These are phyloP conservation scores for Fusarium anguioides DNA, from an alignment of 2,329 filamentous ascomycete genomes.

Conservation along the genomic window DNA sequence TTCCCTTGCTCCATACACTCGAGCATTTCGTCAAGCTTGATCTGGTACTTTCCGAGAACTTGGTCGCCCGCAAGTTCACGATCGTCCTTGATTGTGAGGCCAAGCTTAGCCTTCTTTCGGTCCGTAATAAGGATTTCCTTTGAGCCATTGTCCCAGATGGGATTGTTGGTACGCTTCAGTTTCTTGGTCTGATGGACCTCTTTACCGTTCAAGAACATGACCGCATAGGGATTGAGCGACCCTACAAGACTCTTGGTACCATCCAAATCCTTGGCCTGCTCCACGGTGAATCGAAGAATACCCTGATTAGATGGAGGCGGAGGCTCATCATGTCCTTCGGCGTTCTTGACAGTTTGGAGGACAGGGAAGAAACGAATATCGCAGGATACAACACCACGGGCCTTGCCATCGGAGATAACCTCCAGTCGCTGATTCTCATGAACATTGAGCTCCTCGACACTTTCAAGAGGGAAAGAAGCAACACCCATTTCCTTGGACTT, in stretches of 20 bases:
- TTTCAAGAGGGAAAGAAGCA: conserved; percentile 86
- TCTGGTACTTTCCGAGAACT: conserved; percentile 90
- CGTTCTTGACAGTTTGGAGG: conserved; percentile 75
- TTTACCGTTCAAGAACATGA: conserved; percentile 89
- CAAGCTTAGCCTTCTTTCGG: conserved; percentile 88
- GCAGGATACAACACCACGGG: conserved; percentile 80
- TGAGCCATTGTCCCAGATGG: conserved; percentile 91
- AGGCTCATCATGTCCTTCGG: conserved; percentile 82
- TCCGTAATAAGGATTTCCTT: conserved; percentile 97
- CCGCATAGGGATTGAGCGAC: conserved; percentile 89
- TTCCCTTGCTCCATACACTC: conserved; percentile 91
- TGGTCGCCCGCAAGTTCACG: conserved; percentile 86
- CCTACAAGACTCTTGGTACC: conserved; percentile 92
- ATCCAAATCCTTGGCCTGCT: conserved; percentile 96
- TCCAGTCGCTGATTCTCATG: conserved; percentile 89
- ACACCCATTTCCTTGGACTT: conserved; percentile 96
- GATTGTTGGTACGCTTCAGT: conserved; percentile 96
- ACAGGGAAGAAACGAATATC: conserved; percentile 98
- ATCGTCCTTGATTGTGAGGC: conserved; percentile 94
- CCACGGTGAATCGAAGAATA: conserved; percentile 91
- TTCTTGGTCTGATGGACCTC: conserved; percentile 90
- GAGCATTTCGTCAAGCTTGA: conserved; percentile 93
- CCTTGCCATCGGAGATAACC: conserved; percentile 84
- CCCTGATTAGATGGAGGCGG: conserved; percentile 92
- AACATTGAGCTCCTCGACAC: conserved; percentile 79